Percentiles rank a stretch among this genome's conserved stretches.
These are phyloP conservation scores for Flaveria bidentis DNA, from an alignment of 129 eudicot species.

Conservation along the genomic window DNA sequence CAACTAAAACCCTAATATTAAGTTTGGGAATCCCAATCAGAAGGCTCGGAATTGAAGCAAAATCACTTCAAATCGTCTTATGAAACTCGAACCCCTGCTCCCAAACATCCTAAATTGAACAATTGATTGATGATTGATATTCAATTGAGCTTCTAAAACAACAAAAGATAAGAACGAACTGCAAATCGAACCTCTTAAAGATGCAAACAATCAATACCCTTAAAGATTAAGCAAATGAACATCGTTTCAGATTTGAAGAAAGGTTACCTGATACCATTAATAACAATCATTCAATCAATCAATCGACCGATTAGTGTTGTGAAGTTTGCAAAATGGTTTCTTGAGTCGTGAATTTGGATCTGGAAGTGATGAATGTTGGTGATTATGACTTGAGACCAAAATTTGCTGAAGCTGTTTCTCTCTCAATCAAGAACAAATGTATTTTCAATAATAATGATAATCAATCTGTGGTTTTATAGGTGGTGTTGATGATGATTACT, in stretches of 20 bases:
- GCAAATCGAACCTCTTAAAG: conserved; percentile 1
- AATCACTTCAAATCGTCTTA: conserved; percentile 17
- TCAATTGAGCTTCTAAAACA: background rate
- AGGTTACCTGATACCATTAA: conserved; percentile 54
- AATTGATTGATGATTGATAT: background rate
- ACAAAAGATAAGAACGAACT: conserved; percentile 10
- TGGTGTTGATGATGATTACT: conserved; percentile 11
- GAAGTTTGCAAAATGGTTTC: conserved; percentile 20
- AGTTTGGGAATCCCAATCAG: conserved; percentile 15
- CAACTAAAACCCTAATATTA: conserved; percentile 29
- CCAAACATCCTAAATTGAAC: background rate
- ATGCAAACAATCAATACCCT: too few relatives aligned
- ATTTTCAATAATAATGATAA: background rate
- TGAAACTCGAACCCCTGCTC: conserved; percentile 10
- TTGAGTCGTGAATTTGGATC: conserved; percentile 28
- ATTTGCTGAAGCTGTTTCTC: conserved; percentile 26
- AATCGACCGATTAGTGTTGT: conserved; percentile 17
- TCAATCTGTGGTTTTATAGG: conserved; percentile 13
- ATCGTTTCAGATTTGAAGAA: conserved; percentile 11
- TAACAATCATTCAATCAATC: conserved; percentile 22
- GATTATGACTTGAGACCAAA: conserved; percentile 52
- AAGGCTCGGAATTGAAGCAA: conserved; percentile 6
- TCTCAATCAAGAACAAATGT: conserved; percentile 16
- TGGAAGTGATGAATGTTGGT: conserved; percentile 26
- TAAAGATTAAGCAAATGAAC: background rate